Evolutionary conservation across 306 rosid genomes (phyloP).

Genomic region (Cicer chorassanicum): DNA sequence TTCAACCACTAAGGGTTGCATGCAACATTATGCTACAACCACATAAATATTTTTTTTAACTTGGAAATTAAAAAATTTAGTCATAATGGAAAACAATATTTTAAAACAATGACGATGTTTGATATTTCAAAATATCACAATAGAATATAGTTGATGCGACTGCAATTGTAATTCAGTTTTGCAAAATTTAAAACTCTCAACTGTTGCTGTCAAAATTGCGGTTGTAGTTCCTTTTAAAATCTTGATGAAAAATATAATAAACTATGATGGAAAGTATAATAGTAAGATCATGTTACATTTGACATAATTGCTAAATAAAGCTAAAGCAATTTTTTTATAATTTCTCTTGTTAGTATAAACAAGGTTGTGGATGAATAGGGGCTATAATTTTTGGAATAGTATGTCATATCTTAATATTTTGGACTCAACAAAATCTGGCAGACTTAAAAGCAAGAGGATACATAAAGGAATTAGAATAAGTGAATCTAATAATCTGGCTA

Average conservation of each 20-base stretch:
- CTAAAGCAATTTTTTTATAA: neutral
- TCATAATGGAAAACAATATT: neutral
- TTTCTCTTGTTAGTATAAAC: slow-evolving; percentile 35
- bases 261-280: neutral
- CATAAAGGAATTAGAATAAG: slow-evolving; percentile 69
- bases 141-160: neutral
- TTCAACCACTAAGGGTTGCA: neutral
- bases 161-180: neutral
- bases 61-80: slow-evolving; percentile 2
- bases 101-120: too few species aligned
- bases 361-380: slow-evolving; percentile 4
- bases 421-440: slow-evolving; percentile 62
- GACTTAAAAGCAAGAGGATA: slow-evolving; percentile 66
- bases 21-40: slow-evolving; percentile 37
- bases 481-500: slow-evolving; percentile 58
- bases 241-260: too few species aligned
- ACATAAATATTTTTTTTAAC: slow-evolving; percentile 35
- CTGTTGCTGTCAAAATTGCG: neutral
- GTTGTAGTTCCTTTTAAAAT: too few species aligned
- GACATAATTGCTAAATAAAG: neutral
- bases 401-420: neutral
- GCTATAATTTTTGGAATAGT: slow-evolving; percentile 25
- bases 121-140: too few species aligned
- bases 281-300: slow-evolving; percentile 9
- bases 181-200: neutral